Percentiles rank a stretch among this genome's conserved stretches.
These are phyloP conservation scores for Acorus gramineus DNA, from an alignment of 106 monocot species.

Conservation along the genomic window DNA sequence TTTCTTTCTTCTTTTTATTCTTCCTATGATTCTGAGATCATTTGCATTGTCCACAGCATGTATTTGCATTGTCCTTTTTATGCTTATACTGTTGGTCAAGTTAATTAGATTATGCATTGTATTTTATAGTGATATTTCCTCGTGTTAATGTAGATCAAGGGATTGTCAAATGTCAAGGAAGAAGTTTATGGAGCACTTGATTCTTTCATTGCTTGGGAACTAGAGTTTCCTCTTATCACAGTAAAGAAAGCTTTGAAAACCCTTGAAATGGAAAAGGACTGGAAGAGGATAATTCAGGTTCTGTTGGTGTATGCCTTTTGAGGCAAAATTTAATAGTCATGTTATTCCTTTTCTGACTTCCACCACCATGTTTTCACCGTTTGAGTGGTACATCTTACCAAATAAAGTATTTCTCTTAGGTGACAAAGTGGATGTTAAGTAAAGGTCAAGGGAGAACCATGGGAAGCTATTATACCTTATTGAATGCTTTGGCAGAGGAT, in stretches of 20 bases:
- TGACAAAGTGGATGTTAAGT: constrained; percentile 94
- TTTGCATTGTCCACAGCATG: too few relatives aligned
- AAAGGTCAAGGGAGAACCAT: constrained; percentile 98
- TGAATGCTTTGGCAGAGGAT: constrained; percentile 93
- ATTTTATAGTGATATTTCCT: background rate
- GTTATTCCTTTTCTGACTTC: too few relatives aligned
- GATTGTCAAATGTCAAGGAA: constrained; percentile 93
- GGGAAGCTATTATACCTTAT: constrained; percentile 74
- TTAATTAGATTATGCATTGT: background rate
- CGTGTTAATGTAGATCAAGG: constrained; percentile 45
- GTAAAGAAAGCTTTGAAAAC: constrained; percentile 93
- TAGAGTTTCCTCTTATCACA: constrained; percentile 91
- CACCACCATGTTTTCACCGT: too few relatives aligned
- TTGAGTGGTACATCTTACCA: too few relatives aligned
- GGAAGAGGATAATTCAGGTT: constrained; percentile 98
- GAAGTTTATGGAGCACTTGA: constrained; percentile 97
- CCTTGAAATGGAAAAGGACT: constrained; percentile 73
- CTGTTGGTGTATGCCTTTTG: background rate
- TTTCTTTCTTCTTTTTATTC: too few relatives aligned
- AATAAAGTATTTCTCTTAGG: constrained; percentile 20
- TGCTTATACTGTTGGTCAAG: background rate
- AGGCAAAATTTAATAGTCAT: too few relatives aligned
- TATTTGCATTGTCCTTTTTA: too few relatives aligned
- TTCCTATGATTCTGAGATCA: too few relatives aligned
- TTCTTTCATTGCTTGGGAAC: constrained; percentile 94